These are phyloP conservation scores for Fusarium irregulare DNA, from an alignment of 2,329 filamentous ascomycete genomes.

Conservation along the genomic window DNA sequence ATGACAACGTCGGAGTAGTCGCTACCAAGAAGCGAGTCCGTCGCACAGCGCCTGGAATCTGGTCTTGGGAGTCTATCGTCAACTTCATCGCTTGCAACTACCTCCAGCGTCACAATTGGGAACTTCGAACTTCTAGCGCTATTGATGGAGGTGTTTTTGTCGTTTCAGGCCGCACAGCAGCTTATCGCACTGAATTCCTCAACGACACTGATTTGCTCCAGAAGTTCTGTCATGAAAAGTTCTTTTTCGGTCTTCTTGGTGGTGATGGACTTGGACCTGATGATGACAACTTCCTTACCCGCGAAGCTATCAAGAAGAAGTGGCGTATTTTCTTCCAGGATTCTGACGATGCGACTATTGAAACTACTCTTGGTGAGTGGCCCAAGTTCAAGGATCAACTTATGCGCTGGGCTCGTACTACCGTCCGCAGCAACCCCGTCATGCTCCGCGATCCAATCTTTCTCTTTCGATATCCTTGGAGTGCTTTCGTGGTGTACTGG, in stretches of 20 bases:
- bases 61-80: slow-evolving; percentile 51
- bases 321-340: slow-evolving; percentile 68
- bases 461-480: slow-evolving; percentile 53
- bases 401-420: slow-evolving; percentile 68
- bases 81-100: slow-evolving; percentile 70
- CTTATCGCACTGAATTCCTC: slow-evolving; percentile 63
- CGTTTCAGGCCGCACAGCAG: slow-evolving; percentile 66
- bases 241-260: slow-evolving; percentile 56
- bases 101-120: slow-evolving; percentile 71
- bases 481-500: slow-evolving; percentile 66
- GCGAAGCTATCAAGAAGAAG: slow-evolving; percentile 61
- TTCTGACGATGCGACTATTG: slow-evolving; percentile 58
- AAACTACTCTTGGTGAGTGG: slow-evolving; percentile 64
- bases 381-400: slow-evolving; percentile 65
- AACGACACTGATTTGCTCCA: slow-evolving; percentile 55
- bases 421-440: slow-evolving; percentile 66
- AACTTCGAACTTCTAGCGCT: slow-evolving; percentile 65
- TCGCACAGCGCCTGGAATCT: slow-evolving; percentile 49
- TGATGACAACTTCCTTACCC: slow-evolving; percentile 72
- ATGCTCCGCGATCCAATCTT: slow-evolving; percentile 58
- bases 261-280: slow-evolving; percentile 58
- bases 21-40: slow-evolving; percentile 67
- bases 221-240: slow-evolving; percentile 62
- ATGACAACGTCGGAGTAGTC: slow-evolving; percentile 63
- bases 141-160: slow-evolving; percentile 70